Percentiles rank a stretch among this genome's conserved stretches.
These are phyloP conservation scores for Tulasnella sp. DNA, from an alignment of 768 basidiomycete species.

Conservation along the genomic window DNA sequence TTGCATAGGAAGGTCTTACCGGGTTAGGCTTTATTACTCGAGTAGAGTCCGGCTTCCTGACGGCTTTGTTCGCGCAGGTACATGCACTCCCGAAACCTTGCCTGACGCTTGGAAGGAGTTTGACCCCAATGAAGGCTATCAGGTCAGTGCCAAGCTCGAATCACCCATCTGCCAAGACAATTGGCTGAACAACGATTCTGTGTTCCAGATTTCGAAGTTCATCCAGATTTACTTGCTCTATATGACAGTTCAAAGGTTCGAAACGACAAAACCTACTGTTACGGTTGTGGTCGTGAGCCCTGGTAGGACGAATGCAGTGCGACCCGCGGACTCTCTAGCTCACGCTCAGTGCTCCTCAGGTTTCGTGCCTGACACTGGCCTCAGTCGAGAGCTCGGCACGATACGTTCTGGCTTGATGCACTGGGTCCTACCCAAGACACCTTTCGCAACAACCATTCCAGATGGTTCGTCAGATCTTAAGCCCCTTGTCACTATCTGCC, in stretches of 20 bases:
- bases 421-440: conserved; percentile 26
- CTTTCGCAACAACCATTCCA: conserved; percentile 30
- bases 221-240: conserved; percentile 29
- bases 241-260: conserved; percentile 25
- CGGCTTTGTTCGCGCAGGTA: neutral
- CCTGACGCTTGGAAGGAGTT: neutral
- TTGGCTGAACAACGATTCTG: neutral
- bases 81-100: neutral
- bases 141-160: conserved; percentile 10
- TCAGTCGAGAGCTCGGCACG: conserved; percentile 25
- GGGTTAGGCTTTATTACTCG: conserved; percentile 18
- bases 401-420: conserved; percentile 13
- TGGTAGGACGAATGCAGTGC: conserved; percentile 3
- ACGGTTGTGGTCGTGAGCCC: conserved; percentile 29
- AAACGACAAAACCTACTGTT: neutral
- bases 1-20: conserved; percentile 28
- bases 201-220: conserved; percentile 29
- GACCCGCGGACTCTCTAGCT: neutral
- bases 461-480: conserved; percentile 28
- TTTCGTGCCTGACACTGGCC: conserved; percentile 32
- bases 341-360: conserved; percentile 18
- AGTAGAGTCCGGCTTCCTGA: neutral
- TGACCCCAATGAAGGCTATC: conserved; percentile 17
- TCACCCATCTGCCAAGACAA: neutral
- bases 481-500: neutral